A percentile compares a stretch with the other conserved stretches of the same genome.
Evolutionary conservation across 2,329 filamentous ascomycete genomes (phyloP).

Genomic region (Colletotrichum lupini): DNA sequence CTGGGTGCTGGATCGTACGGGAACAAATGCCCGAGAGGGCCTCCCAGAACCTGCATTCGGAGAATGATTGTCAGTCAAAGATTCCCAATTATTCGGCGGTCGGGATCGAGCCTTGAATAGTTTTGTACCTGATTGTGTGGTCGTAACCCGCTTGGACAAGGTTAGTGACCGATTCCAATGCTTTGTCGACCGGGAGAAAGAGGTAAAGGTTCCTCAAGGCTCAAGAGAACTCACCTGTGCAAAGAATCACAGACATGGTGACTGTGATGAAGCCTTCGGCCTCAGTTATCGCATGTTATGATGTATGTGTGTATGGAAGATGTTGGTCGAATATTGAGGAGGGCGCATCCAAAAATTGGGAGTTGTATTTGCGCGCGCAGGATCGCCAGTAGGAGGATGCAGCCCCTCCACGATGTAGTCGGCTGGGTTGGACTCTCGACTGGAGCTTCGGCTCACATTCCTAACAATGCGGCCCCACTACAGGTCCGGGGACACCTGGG

Average conservation of each 20-base stretch:
- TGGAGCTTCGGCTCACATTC: constrained; percentile 25
- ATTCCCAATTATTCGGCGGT: not conserved
- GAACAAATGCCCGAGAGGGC: constrained; percentile 97
- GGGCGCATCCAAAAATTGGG: not conserved
- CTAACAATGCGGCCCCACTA: constrained; percentile 32
- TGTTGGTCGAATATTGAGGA: not conserved
- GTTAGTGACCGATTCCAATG: constrained; percentile 14
- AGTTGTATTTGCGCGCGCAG: constrained; percentile 12
- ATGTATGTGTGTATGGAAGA: not conserved
- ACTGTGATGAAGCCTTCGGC: constrained; percentile 15
- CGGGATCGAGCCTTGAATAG: not conserved
- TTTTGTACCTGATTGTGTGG: constrained; percentile 67
- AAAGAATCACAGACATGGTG: constrained; percentile 71
- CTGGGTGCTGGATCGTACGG: constrained; percentile 96
- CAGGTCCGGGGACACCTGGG: constrained; percentile 20
- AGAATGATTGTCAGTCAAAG: constrained; percentile 31
- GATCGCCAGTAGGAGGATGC: constrained; percentile 10
- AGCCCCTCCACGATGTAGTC: constrained; percentile 32
- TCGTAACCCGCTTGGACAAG: constrained; percentile 66
- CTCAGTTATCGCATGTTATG: constrained; percentile 35
- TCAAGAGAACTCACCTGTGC: constrained; percentile 61
- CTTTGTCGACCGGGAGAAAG: not conserved
- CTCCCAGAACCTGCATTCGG: constrained; percentile 86
- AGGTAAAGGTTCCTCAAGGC: not conserved
- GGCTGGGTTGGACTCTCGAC: constrained; percentile 6